Percentiles rank a stretch among this genome's conserved stretches.
Conservation (phyloP, 257 asterid genomes). For the Leptodermis oblonga region DNA sequence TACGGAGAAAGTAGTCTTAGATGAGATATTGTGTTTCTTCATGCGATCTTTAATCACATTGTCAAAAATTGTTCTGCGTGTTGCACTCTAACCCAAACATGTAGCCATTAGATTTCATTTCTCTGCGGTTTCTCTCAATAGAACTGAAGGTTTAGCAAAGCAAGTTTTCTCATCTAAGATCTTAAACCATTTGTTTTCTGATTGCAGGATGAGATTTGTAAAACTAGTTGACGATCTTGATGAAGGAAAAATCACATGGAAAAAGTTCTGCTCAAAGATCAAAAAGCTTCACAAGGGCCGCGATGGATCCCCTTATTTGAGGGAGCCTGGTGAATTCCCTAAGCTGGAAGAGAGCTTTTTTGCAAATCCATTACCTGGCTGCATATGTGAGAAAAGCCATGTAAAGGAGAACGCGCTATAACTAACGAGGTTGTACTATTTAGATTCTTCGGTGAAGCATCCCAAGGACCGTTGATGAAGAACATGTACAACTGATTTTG, state of each 20-base stretch:
- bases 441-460: background rate
- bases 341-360: conserved; percentile 93
- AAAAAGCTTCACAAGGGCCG: conserved; percentile 68
- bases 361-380: conserved; percentile 89
- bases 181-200: conserved; percentile 6
- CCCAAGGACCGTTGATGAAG: background rate
- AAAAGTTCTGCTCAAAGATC: conserved; percentile 72
- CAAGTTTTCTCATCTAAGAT: conserved; percentile 1
- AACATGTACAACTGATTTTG: background rate
- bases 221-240: conserved; percentile 77
- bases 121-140: background rate
- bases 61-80: background rate
- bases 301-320: conserved; percentile 73
- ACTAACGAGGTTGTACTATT: background rate
- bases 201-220: conserved; percentile 69
- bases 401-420: conserved; percentile 19
- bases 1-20: background rate
- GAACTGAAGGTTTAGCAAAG: background rate
- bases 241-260: conserved; percentile 70
- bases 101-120: background rate
- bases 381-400: conserved; percentile 66
- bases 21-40: background rate
- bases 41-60: background rate
- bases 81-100: background rate
- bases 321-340: conserved; percentile 83